These are phyloP conservation scores for Aspergillus quadrilineatus DNA, from an alignment of 2,329 filamentous ascomycete genomes.

Conservation along the genomic window DNA sequence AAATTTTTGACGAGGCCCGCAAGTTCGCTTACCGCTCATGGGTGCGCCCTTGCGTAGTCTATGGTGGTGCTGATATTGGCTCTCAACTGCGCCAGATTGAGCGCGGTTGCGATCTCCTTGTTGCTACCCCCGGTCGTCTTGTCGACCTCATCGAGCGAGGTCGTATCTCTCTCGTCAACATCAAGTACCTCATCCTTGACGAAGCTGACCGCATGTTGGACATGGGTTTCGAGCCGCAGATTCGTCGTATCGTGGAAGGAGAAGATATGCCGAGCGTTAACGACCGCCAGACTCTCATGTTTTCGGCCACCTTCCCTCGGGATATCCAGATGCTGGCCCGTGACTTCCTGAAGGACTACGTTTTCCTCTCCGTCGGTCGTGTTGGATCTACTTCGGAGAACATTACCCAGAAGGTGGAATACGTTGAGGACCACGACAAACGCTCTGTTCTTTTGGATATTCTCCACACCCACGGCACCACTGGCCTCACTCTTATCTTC, in stretches of 20 bases:
- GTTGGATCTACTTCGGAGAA: conserved; percentile 99
- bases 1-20: conserved; percentile 95
- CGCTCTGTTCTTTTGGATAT: conserved; percentile 96
- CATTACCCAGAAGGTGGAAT: conserved; percentile 98
- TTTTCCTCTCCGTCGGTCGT: conserved; percentile 97
- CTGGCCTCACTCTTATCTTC: conserved; percentile 90
- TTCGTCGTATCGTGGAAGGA: conserved; percentile 95
- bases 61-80: conserved; percentile 97
- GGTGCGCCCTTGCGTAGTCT: conserved; percentile 97
- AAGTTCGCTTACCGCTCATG: conserved; percentile 99
- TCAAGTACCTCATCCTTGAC: conserved; percentile 98
- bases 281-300: conserved; percentile 97
- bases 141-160: conserved; percentile 98
- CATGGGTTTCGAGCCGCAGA: conserved; percentile 99
- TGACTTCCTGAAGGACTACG: conserved; percentile 98
- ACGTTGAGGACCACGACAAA: conserved; percentile 96
- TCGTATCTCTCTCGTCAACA: conserved; percentile 94
- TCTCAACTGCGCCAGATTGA: conserved; percentile 98
- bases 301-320: conserved; percentile 97
- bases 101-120: conserved; percentile 92
- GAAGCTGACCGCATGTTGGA: conserved; percentile 99
- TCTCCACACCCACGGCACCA: conserved; percentile 81
- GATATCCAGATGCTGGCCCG: conserved; percentile 99
- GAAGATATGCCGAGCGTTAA: conserved; percentile 91
- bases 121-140: conserved; percentile 94